phyloP scores from a whole-genome alignment of 1,284 basidiomycete genomes.

The Ustilago shanxiensis region DNA sequence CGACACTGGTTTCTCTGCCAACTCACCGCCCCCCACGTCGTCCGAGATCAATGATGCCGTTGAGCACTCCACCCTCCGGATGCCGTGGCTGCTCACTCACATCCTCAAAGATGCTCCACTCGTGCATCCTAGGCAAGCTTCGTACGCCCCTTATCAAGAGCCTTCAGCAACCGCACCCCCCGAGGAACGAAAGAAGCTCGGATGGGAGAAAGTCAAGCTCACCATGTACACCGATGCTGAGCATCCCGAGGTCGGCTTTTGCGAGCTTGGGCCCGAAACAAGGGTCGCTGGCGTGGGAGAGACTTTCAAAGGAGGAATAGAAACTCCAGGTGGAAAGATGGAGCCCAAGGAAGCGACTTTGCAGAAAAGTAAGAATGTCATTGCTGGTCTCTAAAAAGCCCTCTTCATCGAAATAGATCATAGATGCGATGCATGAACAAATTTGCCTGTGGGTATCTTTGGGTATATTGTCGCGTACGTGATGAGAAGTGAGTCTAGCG shows the following conservation, averaged over 20 bases:
- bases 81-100: slow-evolving; percentile 62
- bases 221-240: slow-evolving; percentile 52
- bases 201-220: slow-evolving; percentile 30
- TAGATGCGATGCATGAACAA: neutral
- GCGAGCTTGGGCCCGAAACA: slow-evolving; percentile 47
- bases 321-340: slow-evolving; percentile 40
- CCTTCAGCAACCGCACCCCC: slow-evolving; percentile 3
- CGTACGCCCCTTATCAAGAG: slow-evolving; percentile 32
- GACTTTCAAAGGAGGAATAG: slow-evolving; percentile 55
- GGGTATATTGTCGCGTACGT: slow-evolving; percentile 11
- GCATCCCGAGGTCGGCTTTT: slow-evolving; percentile 64
- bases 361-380: slow-evolving; percentile 28
- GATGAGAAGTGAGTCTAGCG: slow-evolving; percentile 13
- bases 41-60: slow-evolving; percentile 6
- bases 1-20: slow-evolving; percentile 39
- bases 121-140: slow-evolving; percentile 62
- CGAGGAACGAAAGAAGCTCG: slow-evolving; percentile 24
- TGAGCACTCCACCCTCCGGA: slow-evolving; percentile 24
- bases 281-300: slow-evolving; percentile 54
- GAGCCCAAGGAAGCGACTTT: slow-evolving; percentile 1
- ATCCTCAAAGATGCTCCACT: slow-evolving; percentile 61
- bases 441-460: neutral
- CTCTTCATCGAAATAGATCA: neutral
- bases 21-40: slow-evolving; percentile 16
- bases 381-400: slow-evolving; percentile 36